These are phyloP conservation scores for Fremontodendron californicum DNA, from an alignment of 345 rosid genomes.

Conservation along the genomic window DNA sequence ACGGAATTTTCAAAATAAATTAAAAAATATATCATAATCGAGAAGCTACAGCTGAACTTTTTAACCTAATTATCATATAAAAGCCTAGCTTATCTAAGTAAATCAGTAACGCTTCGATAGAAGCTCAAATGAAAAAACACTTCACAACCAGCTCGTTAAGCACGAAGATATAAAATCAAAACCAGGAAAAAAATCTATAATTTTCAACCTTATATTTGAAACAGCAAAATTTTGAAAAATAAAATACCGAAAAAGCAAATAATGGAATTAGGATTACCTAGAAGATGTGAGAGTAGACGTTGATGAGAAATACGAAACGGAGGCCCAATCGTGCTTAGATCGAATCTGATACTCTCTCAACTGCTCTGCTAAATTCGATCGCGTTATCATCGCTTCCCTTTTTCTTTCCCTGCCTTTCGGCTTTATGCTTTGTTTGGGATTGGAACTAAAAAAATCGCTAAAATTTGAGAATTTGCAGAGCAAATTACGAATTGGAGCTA, in stretches of 20 bases:
- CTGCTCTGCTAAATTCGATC: slow-evolving; percentile 92
- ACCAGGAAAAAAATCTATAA: too few relatives aligned
- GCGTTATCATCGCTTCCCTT: slow-evolving; percentile 67
- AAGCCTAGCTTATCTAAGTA: not conserved
- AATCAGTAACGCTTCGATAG: not conserved
- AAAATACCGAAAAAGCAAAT: not conserved
- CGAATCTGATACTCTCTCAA: slow-evolving; percentile 92
- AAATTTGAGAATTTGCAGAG: slow-evolving; percentile 16
- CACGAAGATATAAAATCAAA: not conserved
- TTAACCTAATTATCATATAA: not conserved
- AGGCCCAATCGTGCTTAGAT: slow-evolving; percentile 95
- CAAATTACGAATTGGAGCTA: slow-evolving; percentile 15
- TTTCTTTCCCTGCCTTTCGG: slow-evolving; percentile 4
- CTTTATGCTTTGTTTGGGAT: not conserved
- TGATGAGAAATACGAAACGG: slow-evolving; percentile 88
- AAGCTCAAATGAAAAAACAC: not conserved
- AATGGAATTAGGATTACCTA: slow-evolving; percentile 43
- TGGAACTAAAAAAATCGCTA: slow-evolving; percentile 13
- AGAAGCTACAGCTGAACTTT: not conserved
- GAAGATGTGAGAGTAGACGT: slow-evolving; percentile 66
- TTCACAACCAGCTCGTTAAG: not conserved
- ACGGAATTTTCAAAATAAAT: not conserved
- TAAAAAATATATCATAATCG: not conserved
- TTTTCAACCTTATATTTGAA: not conserved
- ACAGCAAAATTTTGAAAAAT: not conserved